A percentile compares a stretch with the other conserved stretches of the same genome.
Conservation (phyloP, 2,329 filamentous ascomycete genomes). For the Lecanoromycetidae sp. region DNA sequence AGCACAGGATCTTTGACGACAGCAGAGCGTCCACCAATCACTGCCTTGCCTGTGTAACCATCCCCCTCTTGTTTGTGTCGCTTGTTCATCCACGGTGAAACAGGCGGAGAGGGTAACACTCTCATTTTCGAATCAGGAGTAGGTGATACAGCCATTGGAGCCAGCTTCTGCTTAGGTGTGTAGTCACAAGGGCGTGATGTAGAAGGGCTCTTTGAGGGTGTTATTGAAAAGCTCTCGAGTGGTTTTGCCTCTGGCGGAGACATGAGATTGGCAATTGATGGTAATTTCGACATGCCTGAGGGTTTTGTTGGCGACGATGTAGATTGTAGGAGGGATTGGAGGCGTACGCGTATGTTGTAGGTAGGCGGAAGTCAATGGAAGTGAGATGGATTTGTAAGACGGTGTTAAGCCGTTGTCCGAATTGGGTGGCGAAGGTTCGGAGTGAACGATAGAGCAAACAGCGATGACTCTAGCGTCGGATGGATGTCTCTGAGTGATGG, state of each 20-base stretch:
- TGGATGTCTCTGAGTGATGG: background rate
- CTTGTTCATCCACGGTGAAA: constrained; percentile 30
- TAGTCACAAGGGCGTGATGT: constrained; percentile 11
- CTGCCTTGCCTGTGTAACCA: background rate
- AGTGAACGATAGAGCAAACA: no score
- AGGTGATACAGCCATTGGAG: constrained; percentile 29
- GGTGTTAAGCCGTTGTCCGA: constrained; percentile 14
- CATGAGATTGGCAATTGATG: constrained; percentile 34
- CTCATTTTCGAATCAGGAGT: constrained; percentile 26
- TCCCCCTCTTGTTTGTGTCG: constrained; percentile 29
- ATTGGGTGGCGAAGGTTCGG: constrained; percentile 10
- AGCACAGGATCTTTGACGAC: constrained; percentile 28
- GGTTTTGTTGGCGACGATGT: constrained; percentile 4
- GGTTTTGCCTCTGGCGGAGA: constrained; percentile 38
- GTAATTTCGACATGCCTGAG: constrained; percentile 31
- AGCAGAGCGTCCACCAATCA: background rate
- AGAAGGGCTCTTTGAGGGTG: constrained; percentile 24
- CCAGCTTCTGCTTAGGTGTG: constrained; percentile 27
- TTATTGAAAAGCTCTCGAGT: constrained; percentile 35
- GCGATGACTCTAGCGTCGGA: no score
- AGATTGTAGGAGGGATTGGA: constrained; percentile 4
- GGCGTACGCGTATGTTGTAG: background rate
- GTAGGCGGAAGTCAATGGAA: constrained; percentile 15
- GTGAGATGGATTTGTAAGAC: constrained; percentile 14
- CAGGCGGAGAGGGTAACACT: constrained; percentile 35